Percentiles rank a stretch among this genome's conserved stretches.
Evolutionary conservation across 768 basidiomycete genomes (phyloP).

Genomic region (Agrocybe chaxingu): DNA sequence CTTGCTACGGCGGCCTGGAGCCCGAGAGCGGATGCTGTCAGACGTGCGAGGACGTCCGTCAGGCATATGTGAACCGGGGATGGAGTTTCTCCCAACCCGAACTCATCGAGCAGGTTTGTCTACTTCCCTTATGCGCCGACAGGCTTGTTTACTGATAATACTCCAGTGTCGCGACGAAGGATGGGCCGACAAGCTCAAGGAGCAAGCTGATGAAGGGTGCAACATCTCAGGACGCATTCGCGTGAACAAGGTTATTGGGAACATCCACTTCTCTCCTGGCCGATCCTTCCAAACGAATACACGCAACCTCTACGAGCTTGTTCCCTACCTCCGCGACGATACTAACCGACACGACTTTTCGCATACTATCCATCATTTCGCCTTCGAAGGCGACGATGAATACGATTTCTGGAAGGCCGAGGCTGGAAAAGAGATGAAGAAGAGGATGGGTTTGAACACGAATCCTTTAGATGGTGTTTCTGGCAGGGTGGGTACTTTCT

Average conservation of each 20-base stretch:
- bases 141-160: not conserved
- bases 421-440: slow-evolving; percentile 60
- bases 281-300: slow-evolving; percentile 88
- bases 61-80: slow-evolving; percentile 85
- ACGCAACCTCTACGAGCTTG: slow-evolving; percentile 81
- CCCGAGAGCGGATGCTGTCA: slow-evolving; percentile 89
- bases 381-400: slow-evolving; percentile 83
- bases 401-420: slow-evolving; percentile 67
- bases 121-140: not conserved
- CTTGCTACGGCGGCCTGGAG: slow-evolving; percentile 87
- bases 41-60: slow-evolving; percentile 91
- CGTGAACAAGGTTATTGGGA: slow-evolving; percentile 96
- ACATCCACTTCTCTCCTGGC: slow-evolving; percentile 92
- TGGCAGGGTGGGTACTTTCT: slow-evolving; percentile 42
- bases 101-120: slow-evolving; percentile 82
- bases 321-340: slow-evolving; percentile 91
- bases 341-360: slow-evolving; percentile 91
- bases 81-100: slow-evolving; percentile 96
- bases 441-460: slow-evolving; percentile 64
- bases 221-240: slow-evolving; percentile 88
- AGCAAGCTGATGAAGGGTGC: slow-evolving; percentile 93
- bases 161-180: slow-evolving; percentile 86
- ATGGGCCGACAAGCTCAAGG: slow-evolving; percentile 91
- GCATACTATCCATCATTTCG: slow-evolving; percentile 78
- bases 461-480: slow-evolving; percentile 76